phyloP scores from a whole-genome alignment of 2,329 filamentous ascomycete species.

The Fusarium decemcellulare region DNA sequence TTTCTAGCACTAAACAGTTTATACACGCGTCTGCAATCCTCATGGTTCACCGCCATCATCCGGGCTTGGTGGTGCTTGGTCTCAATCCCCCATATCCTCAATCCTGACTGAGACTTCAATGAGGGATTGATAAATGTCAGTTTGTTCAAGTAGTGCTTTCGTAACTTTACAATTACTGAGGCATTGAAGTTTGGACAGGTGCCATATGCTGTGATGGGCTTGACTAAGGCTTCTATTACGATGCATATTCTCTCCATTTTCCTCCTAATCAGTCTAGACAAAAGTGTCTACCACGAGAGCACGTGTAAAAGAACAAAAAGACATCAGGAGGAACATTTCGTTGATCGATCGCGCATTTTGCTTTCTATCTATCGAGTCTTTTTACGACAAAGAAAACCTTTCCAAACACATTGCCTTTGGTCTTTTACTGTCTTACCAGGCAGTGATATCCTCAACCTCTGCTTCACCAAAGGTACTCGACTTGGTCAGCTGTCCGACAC shows the following conservation, averaged over 20 bases:
- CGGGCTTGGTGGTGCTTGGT: too few relatives aligned
- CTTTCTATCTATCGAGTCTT: slow-evolving; percentile 14
- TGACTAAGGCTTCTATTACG: neutral
- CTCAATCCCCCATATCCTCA: too few relatives aligned
- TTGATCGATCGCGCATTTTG: neutral
- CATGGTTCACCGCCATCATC: too few relatives aligned
- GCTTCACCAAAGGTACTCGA: slow-evolving; percentile 95
- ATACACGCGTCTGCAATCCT: too few relatives aligned
- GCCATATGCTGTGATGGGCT: too few relatives aligned
- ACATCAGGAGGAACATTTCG: neutral
- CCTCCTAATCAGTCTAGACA: neutral
- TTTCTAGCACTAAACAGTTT: too few relatives aligned
- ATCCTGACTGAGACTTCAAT: too few relatives aligned
- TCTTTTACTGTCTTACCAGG: slow-evolving; percentile 74
- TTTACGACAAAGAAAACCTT: neutral
- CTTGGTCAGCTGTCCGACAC: slow-evolving; percentile 79
- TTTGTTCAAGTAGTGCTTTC: too few relatives aligned
- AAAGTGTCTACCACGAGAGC: neutral
- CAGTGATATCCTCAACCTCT: slow-evolving; percentile 96
- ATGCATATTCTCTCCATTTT: neutral
- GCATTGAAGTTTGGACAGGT: too few relatives aligned
- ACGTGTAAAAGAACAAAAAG: neutral
- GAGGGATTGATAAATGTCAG: too few relatives aligned
- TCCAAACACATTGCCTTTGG: neutral
- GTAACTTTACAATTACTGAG: too few relatives aligned